Evolutionary conservation across 2,329 filamentous ascomycete species (phyloP).

Genomic region (Talaromyces sp.): DNA sequence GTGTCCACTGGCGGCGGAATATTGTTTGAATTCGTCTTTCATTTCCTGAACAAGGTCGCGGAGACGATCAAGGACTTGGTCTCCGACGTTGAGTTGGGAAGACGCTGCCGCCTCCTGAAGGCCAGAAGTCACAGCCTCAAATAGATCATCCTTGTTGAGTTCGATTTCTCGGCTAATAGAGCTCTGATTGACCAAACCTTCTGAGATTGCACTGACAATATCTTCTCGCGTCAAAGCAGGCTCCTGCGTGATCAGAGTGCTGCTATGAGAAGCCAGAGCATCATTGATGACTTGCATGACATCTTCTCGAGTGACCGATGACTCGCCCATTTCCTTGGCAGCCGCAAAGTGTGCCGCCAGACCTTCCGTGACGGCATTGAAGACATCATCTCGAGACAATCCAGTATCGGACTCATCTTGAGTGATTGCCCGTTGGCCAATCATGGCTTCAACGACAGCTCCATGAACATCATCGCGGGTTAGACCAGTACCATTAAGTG

Average conservation of each 20-base stretch:
- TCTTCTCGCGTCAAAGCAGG: slow-evolving; percentile 52
- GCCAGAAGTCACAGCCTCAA: slow-evolving; percentile 57
- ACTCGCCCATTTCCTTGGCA: slow-evolving; percentile 55
- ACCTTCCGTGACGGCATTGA: slow-evolving; percentile 59
- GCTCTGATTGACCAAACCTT: slow-evolving; percentile 53
- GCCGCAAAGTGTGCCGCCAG: slow-evolving; percentile 47
- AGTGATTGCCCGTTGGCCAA: slow-evolving; percentile 42
- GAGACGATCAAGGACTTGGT: slow-evolving; percentile 58
- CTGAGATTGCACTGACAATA: slow-evolving; percentile 57
- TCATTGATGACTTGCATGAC: slow-evolving; percentile 60
- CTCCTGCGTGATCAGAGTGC: slow-evolving; percentile 41
- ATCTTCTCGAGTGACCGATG: slow-evolving; percentile 51
- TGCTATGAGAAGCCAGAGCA: slow-evolving; percentile 50
- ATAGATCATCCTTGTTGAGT: slow-evolving; percentile 52
- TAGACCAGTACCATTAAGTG: slow-evolving; percentile 35
- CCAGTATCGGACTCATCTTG: slow-evolving; percentile 32
- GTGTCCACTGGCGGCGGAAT: slow-evolving; percentile 70
- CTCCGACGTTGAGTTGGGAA: slow-evolving; percentile 51
- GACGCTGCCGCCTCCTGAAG: slow-evolving; percentile 53
- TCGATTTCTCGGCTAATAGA: slow-evolving; percentile 58
- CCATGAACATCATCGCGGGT: slow-evolving; percentile 56
- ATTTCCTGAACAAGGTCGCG: slow-evolving; percentile 59
- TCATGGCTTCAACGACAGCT: slow-evolving; percentile 57
- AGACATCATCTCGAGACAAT: slow-evolving; percentile 55
- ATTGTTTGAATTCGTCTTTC: slow-evolving; percentile 69